These are phyloP conservation scores for Collybia mongolica DNA, from an alignment of 768 basidiomycete species.

Conservation along the genomic window DNA sequence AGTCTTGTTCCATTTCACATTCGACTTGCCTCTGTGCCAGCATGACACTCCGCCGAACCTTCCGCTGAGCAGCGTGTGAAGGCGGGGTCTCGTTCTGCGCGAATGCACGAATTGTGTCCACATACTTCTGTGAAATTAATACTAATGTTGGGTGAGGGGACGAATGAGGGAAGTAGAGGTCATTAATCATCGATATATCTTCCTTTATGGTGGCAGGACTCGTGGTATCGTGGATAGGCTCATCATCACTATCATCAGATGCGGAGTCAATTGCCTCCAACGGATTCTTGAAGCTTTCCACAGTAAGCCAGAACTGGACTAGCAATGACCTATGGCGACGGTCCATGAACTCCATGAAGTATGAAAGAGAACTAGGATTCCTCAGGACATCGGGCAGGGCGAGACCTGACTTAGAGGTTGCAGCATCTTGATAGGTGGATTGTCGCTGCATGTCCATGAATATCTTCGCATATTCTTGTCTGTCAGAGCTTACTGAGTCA, in stretches of 20 bases:
- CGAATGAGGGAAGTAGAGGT: conserved; percentile 75
- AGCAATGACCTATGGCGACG: conserved; percentile 78
- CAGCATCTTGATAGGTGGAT: conserved; percentile 39
- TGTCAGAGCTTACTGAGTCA: conserved; percentile 46
- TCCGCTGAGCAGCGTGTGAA: conserved; percentile 42
- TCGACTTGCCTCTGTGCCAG: conserved; percentile 85
- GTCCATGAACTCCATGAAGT: conserved; percentile 99
- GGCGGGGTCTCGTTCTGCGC: conserved; percentile 47
- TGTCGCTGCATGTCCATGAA: conserved; percentile 29
- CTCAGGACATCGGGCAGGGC: conserved; percentile 77
- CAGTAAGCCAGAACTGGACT: conserved; percentile 97
- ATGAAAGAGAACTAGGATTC: conserved; percentile 88
- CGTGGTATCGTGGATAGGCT: conserved; percentile 51
- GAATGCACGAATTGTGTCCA: conserved; percentile 69
- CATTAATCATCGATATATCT: conserved; percentile 87
- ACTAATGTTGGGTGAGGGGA: conserved; percentile 58
- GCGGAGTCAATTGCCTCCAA: conserved; percentile 80
- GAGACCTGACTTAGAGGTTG: conserved; percentile 42
- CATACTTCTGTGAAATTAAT: conserved; percentile 67
- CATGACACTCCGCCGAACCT: conserved; percentile 77
- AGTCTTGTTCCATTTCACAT: conserved; percentile 88
- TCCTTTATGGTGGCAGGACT: conserved; percentile 69
- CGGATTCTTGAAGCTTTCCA: conserved; percentile 97
- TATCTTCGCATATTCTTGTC: not conserved
- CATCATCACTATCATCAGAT: conserved; percentile 59